Evolutionary conservation across 768 basidiomycete species (phyloP), one percentile per base, ranked within the genome.

Genomic region (Rossbeevera mucosa): DNA sequence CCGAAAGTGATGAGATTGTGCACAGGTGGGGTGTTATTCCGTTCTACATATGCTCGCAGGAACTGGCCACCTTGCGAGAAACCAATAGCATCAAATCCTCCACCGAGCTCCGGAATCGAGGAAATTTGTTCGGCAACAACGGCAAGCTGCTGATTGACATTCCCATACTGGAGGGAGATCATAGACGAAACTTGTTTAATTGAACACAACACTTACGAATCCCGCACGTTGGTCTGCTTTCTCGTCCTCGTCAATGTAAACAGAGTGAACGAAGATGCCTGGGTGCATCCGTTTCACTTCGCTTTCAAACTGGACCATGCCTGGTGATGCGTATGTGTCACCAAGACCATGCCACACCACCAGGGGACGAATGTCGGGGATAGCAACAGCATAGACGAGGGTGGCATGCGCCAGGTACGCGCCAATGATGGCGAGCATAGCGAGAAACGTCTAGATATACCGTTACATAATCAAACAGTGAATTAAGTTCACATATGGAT

Each of bases 51-150:
- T 26, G 85, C 90, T n/a, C 91, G 80, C 31, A 92, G 76, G 67
- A 94, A 93, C 63, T 91, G 91, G 5, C 91, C 91, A 18, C 85
- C 91, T 78, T 94, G 91, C 1, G 91, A 93, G 68, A 94, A 85
- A 1, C 91, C 91, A 47, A 94, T 83, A 14, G 87, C 91, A 63
- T 92, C 90, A 59, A 93, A 94, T 3, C 91, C 91, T 25, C 61
- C 61, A 44, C 73, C 55, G 14, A 94, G 77, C 59, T 91, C 83
- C 1, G 81, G 75, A 29, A 93, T 77, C 1, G 68, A 74, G 26
- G 74, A 70, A 4, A 94, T 71, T 63, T 93, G 88, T 25, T 76
- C 72, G 13, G 85, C 76, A 6, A 86, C 90, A 26, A 76, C 33
- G 20, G 74, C 77, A 4, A 94, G 60, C 62, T 94, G 91, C 5